A percentile compares a stretch with the other conserved stretches of the same genome.
phyloP scores from a whole-genome alignment of 495 filamentous ascomycete genomes.

The Penicillium cinerascens region DNA sequence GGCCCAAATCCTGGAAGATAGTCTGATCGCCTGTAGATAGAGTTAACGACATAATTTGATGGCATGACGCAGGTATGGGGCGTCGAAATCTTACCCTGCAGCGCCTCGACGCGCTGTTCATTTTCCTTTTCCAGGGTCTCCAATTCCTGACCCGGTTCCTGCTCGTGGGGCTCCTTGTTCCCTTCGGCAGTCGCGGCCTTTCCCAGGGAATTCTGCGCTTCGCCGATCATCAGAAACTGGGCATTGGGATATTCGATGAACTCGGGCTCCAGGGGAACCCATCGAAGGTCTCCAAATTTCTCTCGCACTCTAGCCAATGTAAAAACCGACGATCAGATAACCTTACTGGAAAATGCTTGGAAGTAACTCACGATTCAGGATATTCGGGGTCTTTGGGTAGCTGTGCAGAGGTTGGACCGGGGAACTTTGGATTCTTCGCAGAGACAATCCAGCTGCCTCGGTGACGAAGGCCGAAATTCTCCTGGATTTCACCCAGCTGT shows the following conservation, averaged over 20 bases:
- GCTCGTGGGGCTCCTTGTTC: conserved; percentile 55
- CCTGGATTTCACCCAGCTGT: conserved; percentile 67
- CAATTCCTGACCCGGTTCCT: conserved; percentile 57
- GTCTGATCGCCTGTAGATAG: conserved; percentile 43
- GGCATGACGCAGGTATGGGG: background rate
- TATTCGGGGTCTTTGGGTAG: conserved; percentile 68
- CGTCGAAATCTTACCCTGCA: conserved; percentile 41
- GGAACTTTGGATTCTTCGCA: conserved; percentile 73
- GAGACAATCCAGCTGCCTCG: conserved; percentile 77
- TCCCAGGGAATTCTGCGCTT: conserved; percentile 55
- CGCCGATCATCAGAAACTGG: conserved; percentile 80
- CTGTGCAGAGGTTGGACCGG: conserved; percentile 58
- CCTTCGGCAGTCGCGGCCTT: conserved; percentile 61
- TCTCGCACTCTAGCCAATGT: conserved; percentile 51
- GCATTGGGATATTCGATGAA: conserved; percentile 75
- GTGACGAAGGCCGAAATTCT: conserved; percentile 66
- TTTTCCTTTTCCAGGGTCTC: conserved; percentile 61
- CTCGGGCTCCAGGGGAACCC: conserved; percentile 70
- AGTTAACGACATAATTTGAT: background rate
- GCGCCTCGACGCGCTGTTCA: conserved; percentile 53
- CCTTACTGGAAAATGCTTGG: background rate
- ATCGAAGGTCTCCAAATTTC: conserved; percentile 70
- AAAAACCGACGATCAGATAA: background rate
- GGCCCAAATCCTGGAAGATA: conserved; percentile 51
- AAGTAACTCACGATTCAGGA: conserved; percentile 59